These are phyloP conservation scores for Trichoderma semiorbis DNA, from an alignment of 2,329 filamentous ascomycete genomes.

Conservation along the genomic window DNA sequence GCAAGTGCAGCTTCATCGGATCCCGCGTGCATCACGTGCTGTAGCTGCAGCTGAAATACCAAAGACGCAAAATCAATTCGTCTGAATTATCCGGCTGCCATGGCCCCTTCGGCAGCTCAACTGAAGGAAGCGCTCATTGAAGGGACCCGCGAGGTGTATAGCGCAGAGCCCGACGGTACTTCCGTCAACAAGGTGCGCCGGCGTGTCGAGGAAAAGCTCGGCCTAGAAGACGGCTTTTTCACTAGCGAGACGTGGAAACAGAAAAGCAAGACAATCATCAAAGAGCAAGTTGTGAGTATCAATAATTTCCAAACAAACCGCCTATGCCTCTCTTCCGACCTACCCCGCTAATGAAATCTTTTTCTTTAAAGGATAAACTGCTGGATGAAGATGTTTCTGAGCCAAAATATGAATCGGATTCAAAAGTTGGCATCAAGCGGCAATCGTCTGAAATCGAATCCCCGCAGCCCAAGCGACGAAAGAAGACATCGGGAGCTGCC, in stretches of 20 bases:
- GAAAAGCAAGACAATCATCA: conserved; percentile 57
- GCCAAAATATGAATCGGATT: conserved; percentile 26
- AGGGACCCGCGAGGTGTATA: conserved; percentile 46
- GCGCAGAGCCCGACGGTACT: conserved; percentile 42
- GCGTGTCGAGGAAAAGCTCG: conserved; percentile 46
- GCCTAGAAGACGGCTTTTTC: conserved; percentile 51
- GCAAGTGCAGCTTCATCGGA: neutral
- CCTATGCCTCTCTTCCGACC: neutral
- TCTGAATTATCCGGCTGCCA: conserved; percentile 22
- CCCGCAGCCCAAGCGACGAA: conserved; percentile 38
- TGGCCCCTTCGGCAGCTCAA: conserved; percentile 40
- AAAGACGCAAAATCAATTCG: neutral
- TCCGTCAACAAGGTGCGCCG: conserved; percentile 58
- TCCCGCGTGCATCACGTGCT: neutral
- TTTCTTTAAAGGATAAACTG: conserved; percentile 32
- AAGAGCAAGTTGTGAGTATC: conserved; percentile 50
- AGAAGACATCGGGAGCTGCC: conserved; percentile 31
- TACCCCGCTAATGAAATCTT: conserved; percentile 14
- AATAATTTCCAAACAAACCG: neutral
- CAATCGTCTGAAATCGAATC: conserved; percentile 33
- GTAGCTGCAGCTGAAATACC: neutral
- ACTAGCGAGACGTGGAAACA: conserved; percentile 51
- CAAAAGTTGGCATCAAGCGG: conserved; percentile 33
- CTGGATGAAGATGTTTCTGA: conserved; percentile 32
- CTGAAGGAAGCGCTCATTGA: conserved; percentile 46